A percentile compares a stretch with the other conserved stretches of the same genome.
These are phyloP conservation scores for Solanum virginianum DNA, from an alignment of 257 asterid genomes.

Conservation along the genomic window DNA sequence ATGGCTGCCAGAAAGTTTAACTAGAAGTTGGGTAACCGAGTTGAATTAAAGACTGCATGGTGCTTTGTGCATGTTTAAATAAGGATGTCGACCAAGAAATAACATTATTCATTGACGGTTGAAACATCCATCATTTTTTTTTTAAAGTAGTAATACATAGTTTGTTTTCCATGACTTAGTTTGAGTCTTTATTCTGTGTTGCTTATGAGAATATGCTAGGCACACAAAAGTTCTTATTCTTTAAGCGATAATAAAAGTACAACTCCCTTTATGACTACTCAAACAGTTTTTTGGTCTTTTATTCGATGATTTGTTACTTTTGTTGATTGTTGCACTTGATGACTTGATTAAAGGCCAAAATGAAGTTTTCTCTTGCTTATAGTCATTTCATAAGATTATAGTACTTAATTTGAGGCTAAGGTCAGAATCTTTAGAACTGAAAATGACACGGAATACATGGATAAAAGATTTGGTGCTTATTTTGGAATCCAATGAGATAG, in stretches of 20 bases:
- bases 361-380: too few species aligned
- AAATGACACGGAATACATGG: background rate
- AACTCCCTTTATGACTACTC: background rate
- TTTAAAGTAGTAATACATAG: background rate
- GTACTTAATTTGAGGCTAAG: too few species aligned
- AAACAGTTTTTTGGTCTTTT: too few species aligned
- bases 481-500: background rate
- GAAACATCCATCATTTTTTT: background rate
- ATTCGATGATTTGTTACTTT: too few species aligned
- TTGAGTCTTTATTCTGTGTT: background rate
- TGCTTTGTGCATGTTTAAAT: background rate
- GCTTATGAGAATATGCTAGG: background rate
- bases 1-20: too few species aligned
- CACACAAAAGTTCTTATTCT: background rate
- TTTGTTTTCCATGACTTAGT: background rate
- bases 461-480: background rate
- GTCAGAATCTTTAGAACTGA: too few species aligned
- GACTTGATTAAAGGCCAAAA: too few species aligned
- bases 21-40: too few species aligned
- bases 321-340: too few species aligned
- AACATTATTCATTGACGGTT: too few species aligned
- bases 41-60: background rate
- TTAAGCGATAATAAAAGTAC: background rate
- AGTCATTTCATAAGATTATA: too few species aligned
- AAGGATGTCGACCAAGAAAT: background rate